phyloP scores from a whole-genome alignment of 768 basidiomycete species.

The Suillus hirtellus region DNA sequence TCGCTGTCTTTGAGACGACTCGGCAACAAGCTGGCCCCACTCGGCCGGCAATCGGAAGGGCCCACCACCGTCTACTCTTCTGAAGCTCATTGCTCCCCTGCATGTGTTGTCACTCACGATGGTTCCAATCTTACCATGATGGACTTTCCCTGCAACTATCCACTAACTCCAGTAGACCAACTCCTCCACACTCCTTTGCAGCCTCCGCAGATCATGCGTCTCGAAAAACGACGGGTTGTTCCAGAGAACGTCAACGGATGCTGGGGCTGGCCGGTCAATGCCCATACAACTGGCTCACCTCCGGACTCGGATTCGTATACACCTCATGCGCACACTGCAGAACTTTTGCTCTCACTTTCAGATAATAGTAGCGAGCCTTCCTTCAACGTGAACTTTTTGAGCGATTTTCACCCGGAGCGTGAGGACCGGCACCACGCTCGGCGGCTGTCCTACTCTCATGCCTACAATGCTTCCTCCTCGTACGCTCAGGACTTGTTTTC shows the following conservation, averaged over 20 bases:
- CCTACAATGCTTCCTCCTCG: not conserved
- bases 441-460: slow-evolving; percentile 12
- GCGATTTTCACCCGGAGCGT: slow-evolving; percentile 8
- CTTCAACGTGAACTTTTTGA: not conserved
- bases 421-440: slow-evolving; percentile 17
- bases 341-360: no score
- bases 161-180: slow-evolving; percentile 31
- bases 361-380: not conserved
- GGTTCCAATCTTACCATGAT: slow-evolving; percentile 8
- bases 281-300: slow-evolving; percentile 12
- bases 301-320: slow-evolving; percentile 4
- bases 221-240: slow-evolving; percentile 17
- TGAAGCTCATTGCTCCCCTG: slow-evolving; percentile 16
- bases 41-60: slow-evolving; percentile 22
- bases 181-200: slow-evolving; percentile 26
- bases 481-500: slow-evolving; percentile 14
- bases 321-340: not conserved
- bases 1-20: slow-evolving; percentile 36
- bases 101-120: slow-evolving; percentile 19
- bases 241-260: slow-evolving; percentile 9
- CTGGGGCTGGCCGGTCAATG: slow-evolving; percentile 24
- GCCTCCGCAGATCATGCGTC: slow-evolving; percentile 25
- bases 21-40: slow-evolving; percentile 30
- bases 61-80: slow-evolving; percentile 17
- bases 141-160: slow-evolving; percentile 13